These are phyloP conservation scores for Limnomonas spitsbergensis DNA, from an alignment of 139 green algal genomes.

Conservation along the genomic window DNA sequence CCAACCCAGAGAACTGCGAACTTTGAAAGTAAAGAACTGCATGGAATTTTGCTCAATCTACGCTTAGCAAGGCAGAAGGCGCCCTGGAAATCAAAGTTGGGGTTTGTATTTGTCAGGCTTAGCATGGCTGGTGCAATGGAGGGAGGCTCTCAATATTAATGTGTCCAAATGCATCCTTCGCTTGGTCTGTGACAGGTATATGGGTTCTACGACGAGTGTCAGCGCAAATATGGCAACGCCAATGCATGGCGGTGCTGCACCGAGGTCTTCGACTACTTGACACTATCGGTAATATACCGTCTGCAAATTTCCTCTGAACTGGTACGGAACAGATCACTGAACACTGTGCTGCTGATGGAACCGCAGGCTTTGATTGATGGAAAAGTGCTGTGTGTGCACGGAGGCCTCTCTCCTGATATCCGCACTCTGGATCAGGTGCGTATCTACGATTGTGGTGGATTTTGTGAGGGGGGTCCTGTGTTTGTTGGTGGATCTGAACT, in stretches of 20 bases:
- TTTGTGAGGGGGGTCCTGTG: too few relatives aligned
- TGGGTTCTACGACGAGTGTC: slow-evolving; percentile 99
- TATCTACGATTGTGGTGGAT: too few relatives aligned
- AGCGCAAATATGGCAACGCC: slow-evolving; percentile 95
- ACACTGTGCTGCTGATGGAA: neutral
- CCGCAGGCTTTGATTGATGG: slow-evolving; percentile 90
- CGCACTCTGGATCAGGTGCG: slow-evolving; percentile 83
- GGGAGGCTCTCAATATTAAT: neutral
- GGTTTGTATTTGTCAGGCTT: too few relatives aligned
- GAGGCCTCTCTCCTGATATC: slow-evolving; percentile 91
- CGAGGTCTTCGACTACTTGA: slow-evolving; percentile 98
- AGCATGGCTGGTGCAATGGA: slow-evolving; percentile 1
- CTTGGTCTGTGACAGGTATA: slow-evolving; percentile 63
- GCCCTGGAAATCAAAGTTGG: too few relatives aligned
- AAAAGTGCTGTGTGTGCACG: slow-evolving; percentile 93
- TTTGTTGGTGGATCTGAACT: too few relatives aligned
- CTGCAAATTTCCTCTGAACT: slow-evolving; percentile 9
- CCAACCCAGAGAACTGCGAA: too few relatives aligned
- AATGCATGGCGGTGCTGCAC: slow-evolving; percentile 99
- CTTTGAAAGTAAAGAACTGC: too few relatives aligned
- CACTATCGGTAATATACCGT: slow-evolving; percentile 45
- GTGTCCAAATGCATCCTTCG: neutral
- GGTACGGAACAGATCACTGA: neutral
- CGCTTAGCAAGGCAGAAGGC: too few relatives aligned
- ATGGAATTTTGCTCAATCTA: too few relatives aligned